Evolutionary conservation across 129 eudicot species (phyloP), one percentile per base, ranked within the genome.

Genomic region (Rutidosis leptorrhynchoides): DNA sequence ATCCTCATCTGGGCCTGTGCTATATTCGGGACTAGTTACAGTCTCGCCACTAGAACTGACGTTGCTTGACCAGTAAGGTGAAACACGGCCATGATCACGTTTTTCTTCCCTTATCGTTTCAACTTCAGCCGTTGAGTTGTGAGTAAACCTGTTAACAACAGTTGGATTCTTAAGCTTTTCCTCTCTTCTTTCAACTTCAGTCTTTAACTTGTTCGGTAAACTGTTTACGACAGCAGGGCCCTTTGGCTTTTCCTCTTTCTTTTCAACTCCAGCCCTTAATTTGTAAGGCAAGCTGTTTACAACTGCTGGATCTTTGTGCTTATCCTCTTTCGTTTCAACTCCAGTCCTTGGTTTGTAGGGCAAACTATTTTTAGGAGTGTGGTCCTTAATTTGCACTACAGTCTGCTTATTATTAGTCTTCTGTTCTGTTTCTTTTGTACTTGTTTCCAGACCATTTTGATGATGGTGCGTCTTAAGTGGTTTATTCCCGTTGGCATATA

Each of bases 1-100:
- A 46, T 77, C 72, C 14, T 77, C 79, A 30, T 68, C 73, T 5
- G 64, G 73, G 11, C 63, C 24, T 6, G 63, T 70, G 33, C 67
- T 70, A 49, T 71, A 62, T 29, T 48, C 80, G 20, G 74, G 70
- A 27, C 80, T 75, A 17, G 73, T 46, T 29, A 48, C 37, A 17
- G 40, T 67, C 11, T 61, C 69, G 7, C 74, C 59, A 43, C 70
- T 43, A 51, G 69, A 48, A 42, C 79, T 75, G 60, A 20, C 22
- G 26, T 53, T 75, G n/a, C 80, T 76, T 53, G 78, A 55, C 63
- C 75, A 73, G 19, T 53, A 63, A 29, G 74, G 71, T 1, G 78
- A 66, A 49, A 26, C 29, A 66, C 64, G 57, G 28, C 64, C 63
- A 35, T 54, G 64, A 58, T 67, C 58, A 27, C 15, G 52, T 65